A percentile compares a stretch with the other conserved stretches of the same genome.
These are phyloP conservation scores for Elsinoe batatas DNA, from an alignment of 2,329 filamentous ascomycete genomes.

Conservation along the genomic window DNA sequence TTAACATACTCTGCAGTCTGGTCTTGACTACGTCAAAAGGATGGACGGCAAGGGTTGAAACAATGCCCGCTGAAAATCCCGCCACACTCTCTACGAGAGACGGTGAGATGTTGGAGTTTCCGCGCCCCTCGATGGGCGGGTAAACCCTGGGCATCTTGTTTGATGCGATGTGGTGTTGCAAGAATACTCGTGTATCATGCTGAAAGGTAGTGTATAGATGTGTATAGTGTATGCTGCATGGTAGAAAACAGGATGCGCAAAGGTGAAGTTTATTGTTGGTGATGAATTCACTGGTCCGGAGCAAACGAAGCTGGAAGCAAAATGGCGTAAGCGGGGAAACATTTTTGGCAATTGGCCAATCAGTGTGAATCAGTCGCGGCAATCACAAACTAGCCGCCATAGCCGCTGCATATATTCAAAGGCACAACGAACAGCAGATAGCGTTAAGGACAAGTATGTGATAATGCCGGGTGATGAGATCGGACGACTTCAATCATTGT, in stretches of 20 bases:
- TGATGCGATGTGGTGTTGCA: neutral
- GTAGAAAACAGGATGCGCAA: neutral
- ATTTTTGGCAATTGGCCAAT: constrained; percentile 4
- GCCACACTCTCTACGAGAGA: constrained; percentile 79
- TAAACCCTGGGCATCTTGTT: constrained; percentile 39
- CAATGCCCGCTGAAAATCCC: constrained; percentile 77
- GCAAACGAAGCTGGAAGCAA: constrained; percentile 1
- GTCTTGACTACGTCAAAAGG: constrained; percentile 96
- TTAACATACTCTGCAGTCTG: constrained; percentile 56
- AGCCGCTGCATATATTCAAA: neutral
- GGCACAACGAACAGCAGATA: neutral
- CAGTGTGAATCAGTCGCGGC: neutral
- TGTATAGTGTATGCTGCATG: constrained; percentile 6
- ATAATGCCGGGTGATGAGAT: no score
- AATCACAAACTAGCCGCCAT: neutral
- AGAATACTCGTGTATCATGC: constrained; percentile 3
- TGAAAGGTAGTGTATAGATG: neutral
- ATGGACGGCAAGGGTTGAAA: constrained; percentile 79
- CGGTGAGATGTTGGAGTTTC: constrained; percentile 54
- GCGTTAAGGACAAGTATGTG: no score
- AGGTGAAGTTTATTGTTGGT: neutral
- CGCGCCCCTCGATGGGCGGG: constrained; percentile 37
- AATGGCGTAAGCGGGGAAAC: constrained; percentile 13
- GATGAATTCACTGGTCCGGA: neutral
- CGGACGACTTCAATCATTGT: no score